phyloP scores from a whole-genome alignment of 192 early-diverging fungal species.

The Obelidium mucronatum region DNA sequence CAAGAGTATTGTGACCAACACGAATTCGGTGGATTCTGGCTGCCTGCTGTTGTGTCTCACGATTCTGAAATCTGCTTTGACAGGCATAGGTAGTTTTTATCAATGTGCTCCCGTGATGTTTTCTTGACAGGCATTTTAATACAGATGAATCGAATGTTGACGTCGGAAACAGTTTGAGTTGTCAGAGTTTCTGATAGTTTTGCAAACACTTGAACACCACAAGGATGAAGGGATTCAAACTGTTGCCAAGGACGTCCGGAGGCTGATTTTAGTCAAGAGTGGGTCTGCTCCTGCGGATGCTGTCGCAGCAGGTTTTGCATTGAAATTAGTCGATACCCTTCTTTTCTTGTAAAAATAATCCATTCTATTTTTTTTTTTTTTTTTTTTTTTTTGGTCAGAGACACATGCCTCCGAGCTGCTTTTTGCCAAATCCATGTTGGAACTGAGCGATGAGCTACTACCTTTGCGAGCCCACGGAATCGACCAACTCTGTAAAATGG shows the following conservation, averaged over 20 bases:
- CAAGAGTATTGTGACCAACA: slow-evolving; percentile 12
- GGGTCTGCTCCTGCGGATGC: background rate
- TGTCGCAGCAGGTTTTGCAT: no score
- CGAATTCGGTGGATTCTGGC: slow-evolving; percentile 5
- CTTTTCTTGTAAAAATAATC: no score
- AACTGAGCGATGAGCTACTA: slow-evolving; percentile 76
- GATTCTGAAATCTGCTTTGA: slow-evolving; percentile 13
- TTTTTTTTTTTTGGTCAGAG: slow-evolving; percentile 35
- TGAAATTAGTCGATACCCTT: no score
- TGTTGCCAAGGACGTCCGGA: slow-evolving; percentile 42
- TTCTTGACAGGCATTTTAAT: no score
- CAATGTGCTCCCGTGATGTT: slow-evolving; percentile 29
- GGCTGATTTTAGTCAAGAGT: slow-evolving; percentile 36
- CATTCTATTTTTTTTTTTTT: no score
- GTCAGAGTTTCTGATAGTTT: slow-evolving; percentile 40
- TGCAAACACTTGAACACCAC: slow-evolving; percentile 45
- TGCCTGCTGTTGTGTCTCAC: slow-evolving; percentile 27
- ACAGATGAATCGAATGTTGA: background rate
- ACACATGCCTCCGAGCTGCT: slow-evolving; percentile 55
- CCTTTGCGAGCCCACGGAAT: slow-evolving; percentile 92
- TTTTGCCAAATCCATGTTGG: slow-evolving; percentile 79
- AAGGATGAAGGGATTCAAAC: slow-evolving; percentile 32
- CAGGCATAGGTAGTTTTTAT: slow-evolving; percentile 8
- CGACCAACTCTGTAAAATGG: slow-evolving; percentile 79
- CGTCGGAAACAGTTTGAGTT: slow-evolving; percentile 19